Conservation (phyloP, 2,329 filamentous ascomycete genomes). For the Colletotrichum magnum region DNA sequence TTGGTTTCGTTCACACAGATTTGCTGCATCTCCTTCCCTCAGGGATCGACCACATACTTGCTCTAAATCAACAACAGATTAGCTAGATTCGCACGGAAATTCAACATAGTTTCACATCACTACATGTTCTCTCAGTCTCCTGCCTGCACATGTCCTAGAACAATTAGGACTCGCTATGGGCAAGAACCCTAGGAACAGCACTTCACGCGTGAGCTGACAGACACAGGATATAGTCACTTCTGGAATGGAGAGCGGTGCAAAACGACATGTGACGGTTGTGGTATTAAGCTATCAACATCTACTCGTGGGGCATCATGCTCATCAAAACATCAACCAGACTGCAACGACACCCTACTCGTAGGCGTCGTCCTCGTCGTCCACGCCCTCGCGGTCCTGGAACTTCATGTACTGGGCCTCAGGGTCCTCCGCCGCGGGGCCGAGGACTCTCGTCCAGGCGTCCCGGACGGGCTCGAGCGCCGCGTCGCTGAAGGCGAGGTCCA, state of each 20-base stretch:
- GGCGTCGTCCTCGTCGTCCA: conserved; percentile 66
- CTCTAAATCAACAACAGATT: conserved; percentile 22
- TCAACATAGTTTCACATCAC: conserved; percentile 10
- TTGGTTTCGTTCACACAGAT: conserved; percentile 4
- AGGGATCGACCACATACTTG: conserved; percentile 13
- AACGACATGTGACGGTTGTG: neutral
- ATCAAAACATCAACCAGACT: too few relatives aligned
- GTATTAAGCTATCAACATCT: conserved; percentile 10
- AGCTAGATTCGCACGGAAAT: conserved; percentile 32
- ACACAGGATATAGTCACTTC: too few relatives aligned
- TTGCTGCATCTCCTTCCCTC: conserved; percentile 33
- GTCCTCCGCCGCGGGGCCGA: conserved; percentile 63
- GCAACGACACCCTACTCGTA: too few relatives aligned
- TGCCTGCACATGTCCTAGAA: too few relatives aligned
- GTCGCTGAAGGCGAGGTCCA: conserved; percentile 84
- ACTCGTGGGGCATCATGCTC: conserved; percentile 67
- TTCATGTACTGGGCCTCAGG: conserved; percentile 74
- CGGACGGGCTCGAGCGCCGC: conserved; percentile 75
- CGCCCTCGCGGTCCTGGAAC: conserved; percentile 81
- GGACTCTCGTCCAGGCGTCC: conserved; percentile 77
- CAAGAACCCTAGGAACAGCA: too few relatives aligned
- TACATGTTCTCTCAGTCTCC: too few relatives aligned
- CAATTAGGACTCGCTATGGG: too few relatives aligned
- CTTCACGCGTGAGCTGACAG: too few relatives aligned
- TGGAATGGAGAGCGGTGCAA: too few relatives aligned